Base-by-base conservation (phyloP, 306 rosid genomes). In the Fragaria ananassa region DNA sequence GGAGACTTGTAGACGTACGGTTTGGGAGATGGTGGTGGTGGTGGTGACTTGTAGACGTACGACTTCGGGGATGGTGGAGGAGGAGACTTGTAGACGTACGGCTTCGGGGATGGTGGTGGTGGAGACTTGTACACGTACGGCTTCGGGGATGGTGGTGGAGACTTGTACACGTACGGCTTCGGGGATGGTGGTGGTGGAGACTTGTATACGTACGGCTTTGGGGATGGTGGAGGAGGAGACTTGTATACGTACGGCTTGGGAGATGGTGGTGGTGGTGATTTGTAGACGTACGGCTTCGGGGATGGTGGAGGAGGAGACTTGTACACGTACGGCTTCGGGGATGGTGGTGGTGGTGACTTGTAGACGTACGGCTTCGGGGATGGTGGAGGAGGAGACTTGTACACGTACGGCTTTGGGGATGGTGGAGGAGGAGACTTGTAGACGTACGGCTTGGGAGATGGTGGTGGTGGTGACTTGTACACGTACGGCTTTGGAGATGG, bases 201-300 rank as follows among this genome's bases (percentile, higher is more conserved):
- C 0, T 76, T 57, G 19, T 87, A 62, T 0, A 79, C 44, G 18
- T 83, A 81, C 2, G 73, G 75, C 1, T 18, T 14, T 0, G 89
- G 88, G 0, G 90, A 45, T 9, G 90, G 89, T 1, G 86, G 84
- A 0, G 89, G 93, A 0, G 93, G 93, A 0, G 97, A 87, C 34
- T 87, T 82, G 81, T 91, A 91, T 0, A 29, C 31, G 31, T 29
- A 29, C 31, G 31, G 31, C 31, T 29, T 19, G 0, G 76, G 12
- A 0, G 66, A 0, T 5, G 76, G 76, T 3, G 74, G 76, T 0
- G 66, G 66, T 2, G 76, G 76, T 0, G 39, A 21, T 34, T 72
- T 54, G 65, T 72, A 54, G 0, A 1, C 0, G 37, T 72, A 54
- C 0, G 65, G 44, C 0, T 72, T 35, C 17, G 78, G 78, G 0